Evolutionary conservation across 2,329 filamentous ascomycete genomes (phyloP).

Genomic region (Hypoxylon sp.): DNA sequence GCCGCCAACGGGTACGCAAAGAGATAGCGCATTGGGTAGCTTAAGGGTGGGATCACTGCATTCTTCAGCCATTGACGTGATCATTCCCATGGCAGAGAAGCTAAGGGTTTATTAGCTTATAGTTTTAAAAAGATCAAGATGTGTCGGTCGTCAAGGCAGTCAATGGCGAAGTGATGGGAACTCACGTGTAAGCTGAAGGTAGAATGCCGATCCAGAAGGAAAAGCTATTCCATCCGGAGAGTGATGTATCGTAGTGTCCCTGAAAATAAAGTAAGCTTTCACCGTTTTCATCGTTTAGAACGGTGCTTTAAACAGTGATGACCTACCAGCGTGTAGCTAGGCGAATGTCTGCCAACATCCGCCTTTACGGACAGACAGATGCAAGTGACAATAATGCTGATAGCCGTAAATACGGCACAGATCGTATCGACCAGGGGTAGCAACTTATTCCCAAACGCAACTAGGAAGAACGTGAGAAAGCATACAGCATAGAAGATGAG

Average conservation of each 20-base stretch:
- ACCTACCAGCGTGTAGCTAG: slow-evolving; percentile 61
- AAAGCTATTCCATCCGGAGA: slow-evolving; percentile 70
- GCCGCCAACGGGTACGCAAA: slow-evolving; percentile 66
- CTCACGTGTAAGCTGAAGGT: slow-evolving; percentile 66
- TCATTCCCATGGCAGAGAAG: slow-evolving; percentile 72
- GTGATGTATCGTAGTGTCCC: slow-evolving; percentile 67
- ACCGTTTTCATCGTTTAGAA: background rate
- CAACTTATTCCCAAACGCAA: slow-evolving; percentile 68
- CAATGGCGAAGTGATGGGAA: background rate
- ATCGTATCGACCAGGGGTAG: slow-evolving; percentile 71
- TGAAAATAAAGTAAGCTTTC: slow-evolving; percentile 25
- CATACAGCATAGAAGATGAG: slow-evolving; percentile 73
- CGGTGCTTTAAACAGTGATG: background rate
- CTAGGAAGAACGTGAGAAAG: slow-evolving; percentile 66
- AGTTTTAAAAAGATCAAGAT: background rate
- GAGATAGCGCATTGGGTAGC: slow-evolving; percentile 65
- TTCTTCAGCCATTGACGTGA: slow-evolving; percentile 73
- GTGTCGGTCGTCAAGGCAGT: no score
- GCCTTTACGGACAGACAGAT: slow-evolving; percentile 68
- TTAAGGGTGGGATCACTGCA: slow-evolving; percentile 65
- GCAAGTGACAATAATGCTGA: slow-evolving; percentile 69
- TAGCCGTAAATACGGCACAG: slow-evolving; percentile 67
- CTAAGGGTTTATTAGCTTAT: slow-evolving; percentile 41
- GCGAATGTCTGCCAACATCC: slow-evolving; percentile 65
- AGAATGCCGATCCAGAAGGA: slow-evolving; percentile 74